These are phyloP conservation scores for Aureobasidium sp. DNA, from an alignment of 2,329 filamentous ascomycete genomes.

Conservation along the genomic window DNA sequence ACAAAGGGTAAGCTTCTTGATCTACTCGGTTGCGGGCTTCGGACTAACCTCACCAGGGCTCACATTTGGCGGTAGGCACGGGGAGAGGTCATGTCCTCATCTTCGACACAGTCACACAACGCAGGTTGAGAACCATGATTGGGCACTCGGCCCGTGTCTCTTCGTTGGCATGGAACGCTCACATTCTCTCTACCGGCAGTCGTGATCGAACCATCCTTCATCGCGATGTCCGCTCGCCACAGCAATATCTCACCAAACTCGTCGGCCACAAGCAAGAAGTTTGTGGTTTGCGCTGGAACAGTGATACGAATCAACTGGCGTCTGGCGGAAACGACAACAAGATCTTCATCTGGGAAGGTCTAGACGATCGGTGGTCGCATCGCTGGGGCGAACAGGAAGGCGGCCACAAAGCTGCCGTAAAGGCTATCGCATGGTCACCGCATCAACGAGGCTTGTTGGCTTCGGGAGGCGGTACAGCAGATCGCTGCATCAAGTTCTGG, in stretches of 20 bases:
- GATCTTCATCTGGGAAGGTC: conserved; percentile 95
- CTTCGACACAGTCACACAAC: conserved; percentile 85
- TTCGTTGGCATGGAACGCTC: conserved; percentile 93
- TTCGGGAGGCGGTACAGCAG: conserved; percentile 89
- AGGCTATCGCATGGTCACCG: conserved; percentile 95
- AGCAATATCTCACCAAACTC: conserved; percentile 81
- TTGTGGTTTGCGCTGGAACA: conserved; percentile 94
- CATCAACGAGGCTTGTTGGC: conserved; percentile 93
- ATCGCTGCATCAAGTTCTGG: conserved; percentile 96
- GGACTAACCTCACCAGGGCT: conserved; percentile 51
- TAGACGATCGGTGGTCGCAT: conserved; percentile 84
- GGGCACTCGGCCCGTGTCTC: conserved; percentile 91
- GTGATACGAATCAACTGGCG: conserved; percentile 87
- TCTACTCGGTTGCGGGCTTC: too few species aligned
- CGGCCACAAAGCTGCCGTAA: conserved; percentile 94
- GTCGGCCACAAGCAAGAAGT: conserved; percentile 97
- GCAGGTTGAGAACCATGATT: conserved; percentile 89
- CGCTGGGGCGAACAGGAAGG: conserved; percentile 91
- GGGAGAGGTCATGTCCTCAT: conserved; percentile 93
- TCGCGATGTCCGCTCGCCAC: conserved; percentile 85
- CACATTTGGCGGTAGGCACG: conserved; percentile 90
- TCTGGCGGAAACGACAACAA: conserved; percentile 98
- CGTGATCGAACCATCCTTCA: conserved; percentile 91
- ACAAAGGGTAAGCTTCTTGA: conserved; percentile 62
- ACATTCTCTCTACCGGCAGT: conserved; percentile 92